Evolutionary conservation across 2,329 filamentous ascomycete species (phyloP).

Genomic region (Capronia coronata): DNA sequence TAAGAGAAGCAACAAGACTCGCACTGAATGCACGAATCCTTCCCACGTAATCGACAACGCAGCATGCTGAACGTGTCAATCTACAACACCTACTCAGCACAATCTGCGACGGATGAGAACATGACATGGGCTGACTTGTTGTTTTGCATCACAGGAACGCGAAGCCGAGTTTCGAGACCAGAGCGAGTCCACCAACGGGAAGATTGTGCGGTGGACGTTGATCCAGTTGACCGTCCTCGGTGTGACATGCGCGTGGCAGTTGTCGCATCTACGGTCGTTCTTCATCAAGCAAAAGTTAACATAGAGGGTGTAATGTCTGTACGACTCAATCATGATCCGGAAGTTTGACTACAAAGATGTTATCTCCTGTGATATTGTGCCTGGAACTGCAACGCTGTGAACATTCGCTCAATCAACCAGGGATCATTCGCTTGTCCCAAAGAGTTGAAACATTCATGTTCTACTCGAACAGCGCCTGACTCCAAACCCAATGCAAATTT

Average conservation of each 20-base stretch:
- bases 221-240: conserved; percentile 81
- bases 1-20: conserved; percentile 12
- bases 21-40: too few species aligned
- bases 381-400: too few species aligned
- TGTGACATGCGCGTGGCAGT: conserved; percentile 89
- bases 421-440: too few species aligned
- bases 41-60: background rate
- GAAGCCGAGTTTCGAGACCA: conserved; percentile 98
- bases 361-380: too few species aligned
- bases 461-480: too few species aligned
- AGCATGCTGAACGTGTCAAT: too few species aligned
- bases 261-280: conserved; percentile 90
- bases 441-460: too few species aligned
- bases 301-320: conserved; percentile 41
- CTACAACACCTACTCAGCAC: too few species aligned
- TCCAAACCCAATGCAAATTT: too few species aligned
- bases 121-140: conserved; percentile 7
- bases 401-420: too few species aligned
- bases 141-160: conserved; percentile 60
- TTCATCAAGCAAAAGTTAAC: conserved; percentile 99
- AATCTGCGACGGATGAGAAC: too few species aligned
- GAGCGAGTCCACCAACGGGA: conserved; percentile 83
- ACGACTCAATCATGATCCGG: background rate
- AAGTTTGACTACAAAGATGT: too few species aligned
- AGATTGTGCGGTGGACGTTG: conserved; percentile 88